phyloP scores from a whole-genome alignment of 106 monocot species.

The Allium fistulosum region DNA sequence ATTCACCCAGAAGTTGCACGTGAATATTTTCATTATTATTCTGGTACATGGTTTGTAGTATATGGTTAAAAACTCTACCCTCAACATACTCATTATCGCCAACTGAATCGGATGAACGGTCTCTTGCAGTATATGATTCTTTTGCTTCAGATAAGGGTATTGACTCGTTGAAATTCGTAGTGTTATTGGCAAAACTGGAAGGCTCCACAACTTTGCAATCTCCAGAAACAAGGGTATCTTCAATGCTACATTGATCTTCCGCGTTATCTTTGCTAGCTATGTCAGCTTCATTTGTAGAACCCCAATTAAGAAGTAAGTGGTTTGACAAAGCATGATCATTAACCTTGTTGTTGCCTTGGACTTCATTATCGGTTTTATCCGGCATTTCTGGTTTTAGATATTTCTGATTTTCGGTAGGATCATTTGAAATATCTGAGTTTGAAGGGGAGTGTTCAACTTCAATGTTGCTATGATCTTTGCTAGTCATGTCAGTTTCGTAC shows the following conservation, averaged over 20 bases:
- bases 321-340: slow-evolving; percentile 11
- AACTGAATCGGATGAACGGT: slow-evolving; percentile 10
- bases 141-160: slow-evolving; percentile 1
- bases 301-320: slow-evolving; percentile 15
- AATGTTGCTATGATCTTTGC: neutral
- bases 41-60: neutral
- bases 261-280: neutral
- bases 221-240: slow-evolving; percentile 1
- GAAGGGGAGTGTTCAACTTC: slow-evolving; percentile 3
- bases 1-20: too few species aligned
- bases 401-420: slow-evolving; percentile 2
- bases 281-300: neutral
- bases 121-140: slow-evolving; percentile 1
- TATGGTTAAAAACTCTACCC: neutral
- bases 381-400: slow-evolving; percentile 1
- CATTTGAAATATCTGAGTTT: slow-evolving; percentile 9
- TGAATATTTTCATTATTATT: neutral
- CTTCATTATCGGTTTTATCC: slow-evolving; percentile 6
- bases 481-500: slow-evolving; percentile 1
- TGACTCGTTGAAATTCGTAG: slow-evolving; percentile 1
- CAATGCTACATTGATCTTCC: neutral
- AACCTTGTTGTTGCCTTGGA: slow-evolving; percentile 11
- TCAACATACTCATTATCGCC: slow-evolving; percentile 2
- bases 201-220: slow-evolving; percentile 5
- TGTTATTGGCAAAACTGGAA: slow-evolving; percentile 2